Evolutionary conservation across 768 basidiomycete species (phyloP), one percentile per base, ranked within the genome.

Genomic region (Tulasnella sp.): DNA sequence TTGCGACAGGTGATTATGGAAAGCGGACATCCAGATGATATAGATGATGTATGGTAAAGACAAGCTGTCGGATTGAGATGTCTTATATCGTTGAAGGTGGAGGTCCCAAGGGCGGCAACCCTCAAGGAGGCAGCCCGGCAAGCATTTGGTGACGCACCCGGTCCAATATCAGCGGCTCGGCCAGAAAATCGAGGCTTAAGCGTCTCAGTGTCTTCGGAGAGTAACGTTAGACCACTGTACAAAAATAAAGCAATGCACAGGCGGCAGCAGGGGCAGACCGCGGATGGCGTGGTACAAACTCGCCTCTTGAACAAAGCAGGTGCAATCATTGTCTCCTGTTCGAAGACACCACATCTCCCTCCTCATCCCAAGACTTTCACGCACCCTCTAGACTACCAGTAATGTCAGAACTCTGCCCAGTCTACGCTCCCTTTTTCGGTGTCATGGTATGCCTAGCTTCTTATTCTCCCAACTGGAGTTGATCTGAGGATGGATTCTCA

Each of bases 381-480:
- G 29, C 41, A 22, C 54, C 38, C 44, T 25, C 31, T 24, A 53
- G 41, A 41, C 41, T 29, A 43, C 30, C 19, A 49, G 60, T 24
- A 42, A 85, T 85, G 82, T 81, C 85, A 68, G 88, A 91, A 67
- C 76, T 86, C 63, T 92, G 88, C 72, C 88, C 88, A 19, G 92
- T 94, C 54, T 98, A 98, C 73, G 88, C 94, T 59, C 94, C 94
- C 65, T 98, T 97, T 78, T 99, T 99, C 68, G 91, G 91, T 67
- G 90, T 87, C 60, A 92, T 96, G 89, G 92, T 89, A 64, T 69
- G 85, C 73, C n/a, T n/a, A n/a, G n/a, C n/a, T n/a, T n/a, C n/a
- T 3, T 19, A 21, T 29, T 62, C 15, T 22, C 42, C 10, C 41
- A 38, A 25, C 21, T 30, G n/a, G n/a, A n/a, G n/a, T n/a, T n/a